Evolutionary conservation across 495 filamentous ascomycete species (phyloP), one percentile per base, ranked within the genome.

Genomic region (Platismatia glauca): DNA sequence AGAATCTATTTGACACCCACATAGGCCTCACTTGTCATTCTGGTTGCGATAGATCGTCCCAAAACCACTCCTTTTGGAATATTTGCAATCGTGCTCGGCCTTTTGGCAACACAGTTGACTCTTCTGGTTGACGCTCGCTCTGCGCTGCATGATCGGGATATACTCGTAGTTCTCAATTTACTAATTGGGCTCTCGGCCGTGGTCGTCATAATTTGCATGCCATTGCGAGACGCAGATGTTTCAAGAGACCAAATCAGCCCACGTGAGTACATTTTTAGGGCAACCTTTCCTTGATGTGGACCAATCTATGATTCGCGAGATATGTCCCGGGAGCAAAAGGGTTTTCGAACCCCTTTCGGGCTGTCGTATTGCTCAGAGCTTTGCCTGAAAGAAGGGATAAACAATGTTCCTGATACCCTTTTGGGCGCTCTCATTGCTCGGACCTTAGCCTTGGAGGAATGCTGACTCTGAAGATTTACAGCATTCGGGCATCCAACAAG

Each of bases 201-300:
- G 44, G 53, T 77, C 15, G 63, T 82, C 18, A 85, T 90, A 57
- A 69, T 89, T 27, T 70, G 78, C 24, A 93, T 91, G 89, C 89
- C 90, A 22, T 71, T 91, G 63, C 80, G 89, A 59, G 78, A 87
- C 56, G 81, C 83, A 13, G 69, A 70, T 0, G 69, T 87, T n/a
- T 75, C 81, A 31, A 73, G 71, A n/a, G 72, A 79, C 4, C 81
- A 82, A 9, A 91, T 93, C 59, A 83, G 85, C 64, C 70, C 74
- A 18, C 75, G n/a, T n/a, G n/a, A n/a, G n/a, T n/a, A n/a, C n/a
- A n/a, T n/a, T n/a, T n/a, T n/a, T n/a, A n/a, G n/a, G n/a, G n/a
- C n/a, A n/a, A n/a, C n/a, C n/a, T n/a, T n/a, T n/a, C n/a, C n/a
- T n/a, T n/a, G n/a, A n/a, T n/a, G n/a, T n/a, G n/a, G n/a, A n/a